phyloP scores from a whole-genome alignment of 345 rosid species.

The Eucalyptus grandis region DNA sequence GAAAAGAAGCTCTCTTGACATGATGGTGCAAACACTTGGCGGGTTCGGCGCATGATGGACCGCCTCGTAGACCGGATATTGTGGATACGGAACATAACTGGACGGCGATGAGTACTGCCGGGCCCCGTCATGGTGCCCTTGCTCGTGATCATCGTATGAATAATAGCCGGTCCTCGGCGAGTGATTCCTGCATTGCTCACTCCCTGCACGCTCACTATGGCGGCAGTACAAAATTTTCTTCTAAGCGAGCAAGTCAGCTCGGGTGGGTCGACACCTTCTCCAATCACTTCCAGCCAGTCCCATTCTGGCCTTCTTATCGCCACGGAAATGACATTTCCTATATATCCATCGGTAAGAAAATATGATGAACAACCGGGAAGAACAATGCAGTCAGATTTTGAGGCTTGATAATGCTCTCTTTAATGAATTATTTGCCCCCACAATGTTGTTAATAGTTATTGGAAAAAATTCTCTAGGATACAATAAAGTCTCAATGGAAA shows the following conservation, averaged over 20 bases:
- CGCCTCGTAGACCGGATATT: neutral
- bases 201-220: neutral
- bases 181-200: neutral
- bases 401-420: no score
- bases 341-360: neutral
- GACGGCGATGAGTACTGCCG: neutral
- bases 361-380: rapidly evolving
- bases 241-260: neutral
- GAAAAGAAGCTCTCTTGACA: neutral
- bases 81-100: neutral
- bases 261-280: neutral
- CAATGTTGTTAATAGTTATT: rapidly evolving
- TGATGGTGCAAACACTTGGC: neutral
- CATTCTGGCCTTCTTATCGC: neutral
- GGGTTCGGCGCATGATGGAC: neutral
- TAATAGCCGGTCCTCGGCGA: neutral
- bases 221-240: neutral
- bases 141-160: neutral
- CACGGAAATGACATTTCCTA: neutral
- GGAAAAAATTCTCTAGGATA: rapidly evolving
- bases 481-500: no score
- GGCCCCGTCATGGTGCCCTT: neutral
- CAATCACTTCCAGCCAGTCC: neutral
- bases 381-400: no score
- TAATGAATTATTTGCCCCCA: no score